These are phyloP conservation scores for Talaromyces sp. DNA, from an alignment of 2,329 filamentous ascomycete species.

Conservation along the genomic window DNA sequence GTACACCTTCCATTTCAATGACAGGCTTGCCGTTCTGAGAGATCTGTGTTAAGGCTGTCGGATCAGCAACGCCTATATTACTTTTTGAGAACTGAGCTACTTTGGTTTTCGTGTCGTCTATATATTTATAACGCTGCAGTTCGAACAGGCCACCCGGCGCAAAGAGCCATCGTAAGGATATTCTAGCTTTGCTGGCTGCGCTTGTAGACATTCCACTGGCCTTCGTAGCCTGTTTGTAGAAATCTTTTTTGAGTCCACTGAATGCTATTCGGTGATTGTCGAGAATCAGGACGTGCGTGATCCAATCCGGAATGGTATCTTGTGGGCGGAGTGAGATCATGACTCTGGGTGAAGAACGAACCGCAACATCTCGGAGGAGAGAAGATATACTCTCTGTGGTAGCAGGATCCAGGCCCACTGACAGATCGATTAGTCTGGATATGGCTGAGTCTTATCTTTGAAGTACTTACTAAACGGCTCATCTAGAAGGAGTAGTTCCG, in stretches of 20 bases:
- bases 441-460: neutral
- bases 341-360: conserved; percentile 64
- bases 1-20: conserved; percentile 82
- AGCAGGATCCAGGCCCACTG: conserved; percentile 83
- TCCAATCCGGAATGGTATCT: conserved; percentile 84
- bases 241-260: conserved; percentile 64
- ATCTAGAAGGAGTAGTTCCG: conserved; percentile 80
- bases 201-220: conserved; percentile 15
- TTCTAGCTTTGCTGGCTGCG: neutral
- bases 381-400: conserved; percentile 69
- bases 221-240: conserved; percentile 43
- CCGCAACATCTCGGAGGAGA: conserved; percentile 66
- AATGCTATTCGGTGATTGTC: conserved; percentile 7
- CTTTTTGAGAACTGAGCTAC: neutral
- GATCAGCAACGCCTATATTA: neutral
- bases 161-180: neutral
- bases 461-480: conserved; percentile 72
- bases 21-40: conserved; percentile 60
- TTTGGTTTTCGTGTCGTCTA: conserved; percentile 12
- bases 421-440: conserved; percentile 19
- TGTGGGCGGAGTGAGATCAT: conserved; percentile 78
- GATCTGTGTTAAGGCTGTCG: conserved; percentile 9
- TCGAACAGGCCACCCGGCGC: conserved; percentile 2
- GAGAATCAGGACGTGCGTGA: conserved; percentile 76
- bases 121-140: neutral